Evolutionary conservation across 805 yeast species (phyloP), one percentile per base, ranked within the genome.

Genomic region (Phaffomyces antillensis): DNA sequence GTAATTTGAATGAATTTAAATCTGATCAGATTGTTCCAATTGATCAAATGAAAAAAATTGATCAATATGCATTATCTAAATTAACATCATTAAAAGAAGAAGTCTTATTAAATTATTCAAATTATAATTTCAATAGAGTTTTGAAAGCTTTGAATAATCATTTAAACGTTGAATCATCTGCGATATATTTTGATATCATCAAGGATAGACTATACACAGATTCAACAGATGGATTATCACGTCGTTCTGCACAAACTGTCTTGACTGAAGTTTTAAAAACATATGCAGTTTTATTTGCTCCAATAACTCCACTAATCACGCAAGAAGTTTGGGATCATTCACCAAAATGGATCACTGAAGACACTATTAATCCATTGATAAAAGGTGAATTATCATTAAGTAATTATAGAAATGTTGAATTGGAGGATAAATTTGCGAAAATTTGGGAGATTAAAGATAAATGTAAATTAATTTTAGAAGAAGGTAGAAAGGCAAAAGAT

Each of bases 171-270:
- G 81, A 79, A 18, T 70, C 90, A 45, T 88, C 96, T 18, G 78
- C 97, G 0, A 68, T 83, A 28, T 93, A 91, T 63, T 89, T 93
- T 63, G 96, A 88, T 57, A 73, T 86, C 26, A 77, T 84, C 35
- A 93, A 93, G 58, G 98, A 93, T 58, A 70, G 84, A 40, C 70
- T 93, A 16, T 93, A 93, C 61, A 84, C 96, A 0, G 93, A 86
- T 49, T 50, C 62, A 0, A 41, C 54, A 1, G 61, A 64, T 26
- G 76, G 83, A 0, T 37, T 58, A 2, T 68, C 75, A 16, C 73
- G 96, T 45, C 67, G 75, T 43, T 67, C 80, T 2, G 69, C 70
- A 0, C 91, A 85, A 61, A 80, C 85, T 4, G 91, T 84, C 0
- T 67, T 93, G 41, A 58, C 62, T 28, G 73, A 79, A 50, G 68